These are phyloP conservation scores for Reutealis trisperma DNA, from an alignment of 345 rosid genomes.

Conservation along the genomic window DNA sequence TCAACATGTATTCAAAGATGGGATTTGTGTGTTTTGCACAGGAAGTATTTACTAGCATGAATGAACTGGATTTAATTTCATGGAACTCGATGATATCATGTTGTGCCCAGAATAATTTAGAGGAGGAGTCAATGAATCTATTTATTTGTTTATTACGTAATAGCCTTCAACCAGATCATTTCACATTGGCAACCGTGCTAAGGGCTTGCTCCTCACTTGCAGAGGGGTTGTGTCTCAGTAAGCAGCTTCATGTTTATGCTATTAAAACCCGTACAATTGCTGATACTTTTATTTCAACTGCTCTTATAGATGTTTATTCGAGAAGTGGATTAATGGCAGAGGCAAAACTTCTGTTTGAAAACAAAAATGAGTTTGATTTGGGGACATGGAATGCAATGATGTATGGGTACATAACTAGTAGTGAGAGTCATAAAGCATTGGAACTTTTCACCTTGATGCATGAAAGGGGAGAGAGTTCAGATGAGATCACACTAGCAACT, in stretches of 20 bases:
- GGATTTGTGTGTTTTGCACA: slow-evolving; percentile 31
- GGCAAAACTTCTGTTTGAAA: slow-evolving; percentile 47
- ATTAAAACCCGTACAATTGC: slow-evolving; percentile 32
- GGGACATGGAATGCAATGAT: slow-evolving; percentile 65
- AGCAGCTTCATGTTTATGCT: slow-evolving; percentile 59
- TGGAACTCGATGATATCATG: slow-evolving; percentile 65
- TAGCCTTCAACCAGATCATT: slow-evolving; percentile 50
- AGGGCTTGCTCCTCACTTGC: slow-evolving; percentile 51
- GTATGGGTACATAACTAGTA: slow-evolving; percentile 45
- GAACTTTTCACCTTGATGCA: slow-evolving; percentile 49
- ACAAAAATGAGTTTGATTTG: slow-evolving; percentile 39
- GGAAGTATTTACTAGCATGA: slow-evolving; percentile 43
- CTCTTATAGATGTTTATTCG: slow-evolving; percentile 57
- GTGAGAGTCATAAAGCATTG: slow-evolving; percentile 41
- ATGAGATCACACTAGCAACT: slow-evolving; percentile 53
- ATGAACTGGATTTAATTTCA: slow-evolving; percentile 54
- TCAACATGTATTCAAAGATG: slow-evolving; percentile 56
- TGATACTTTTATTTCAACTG: slow-evolving; percentile 53
- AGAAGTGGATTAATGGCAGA: slow-evolving; percentile 48
- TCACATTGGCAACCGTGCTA: slow-evolving; percentile 53
- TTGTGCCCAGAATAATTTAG: slow-evolving; percentile 40
- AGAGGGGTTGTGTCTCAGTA: slow-evolving; percentile 41
- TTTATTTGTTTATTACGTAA: slow-evolving; percentile 42
- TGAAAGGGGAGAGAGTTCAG: slow-evolving; percentile 40
- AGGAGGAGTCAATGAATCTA: slow-evolving; percentile 40